Base-by-base conservation (phyloP, 2,329 filamentous ascomycete species). In the Cadophora gregata region DNA sequence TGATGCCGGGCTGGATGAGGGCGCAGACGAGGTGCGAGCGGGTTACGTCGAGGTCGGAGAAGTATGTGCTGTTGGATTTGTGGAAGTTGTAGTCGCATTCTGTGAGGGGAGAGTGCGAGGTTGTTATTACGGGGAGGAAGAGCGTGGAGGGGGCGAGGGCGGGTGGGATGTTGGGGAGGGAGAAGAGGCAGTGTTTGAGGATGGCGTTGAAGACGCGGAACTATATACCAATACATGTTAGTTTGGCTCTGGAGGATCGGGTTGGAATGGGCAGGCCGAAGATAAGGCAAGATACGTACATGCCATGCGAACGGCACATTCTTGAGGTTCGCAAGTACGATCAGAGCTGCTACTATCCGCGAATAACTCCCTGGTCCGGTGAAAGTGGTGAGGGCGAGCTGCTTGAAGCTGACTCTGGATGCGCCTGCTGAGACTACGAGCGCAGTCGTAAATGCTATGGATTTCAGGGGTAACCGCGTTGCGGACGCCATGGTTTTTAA, bases 11-110 rank as follows among this genome's bases (percentile, higher is more conserved):
- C 24, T 84, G 85, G 62, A 90, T 81, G 2, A 94, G 80, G 71
- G 89, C 87, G 59, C 88, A 90, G 62, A 96, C 88, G 9, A 96
- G 86, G 70, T 96, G 92, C 0, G 91, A 91, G 65, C 96, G 91
- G 47, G 90, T 88, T 59, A 91, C 84, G 75, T 92, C 89, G 62
- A 91, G 84, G 75, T 92, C 89, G 53, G 84, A 81, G 76, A 91
- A 92, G 78, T 91, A 92, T 1, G 89, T 91, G 71, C 82, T 85
- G 77, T 92, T 92, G 53, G 85, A 88, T 74, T 92, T 92, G 80
- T 92, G 89, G 63, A 91, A 73, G 77, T 92, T 92, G 81, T 91
- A 91, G 77, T 93, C 90, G 72, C 83, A 89, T 78, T 93, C 90
- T 65, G 84, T 79, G 63, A 89, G 77, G 0, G 88, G 84, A 2